Base-by-base conservation (phyloP, 139 green algal species). In the Chlamydomonas applanata region DNA sequence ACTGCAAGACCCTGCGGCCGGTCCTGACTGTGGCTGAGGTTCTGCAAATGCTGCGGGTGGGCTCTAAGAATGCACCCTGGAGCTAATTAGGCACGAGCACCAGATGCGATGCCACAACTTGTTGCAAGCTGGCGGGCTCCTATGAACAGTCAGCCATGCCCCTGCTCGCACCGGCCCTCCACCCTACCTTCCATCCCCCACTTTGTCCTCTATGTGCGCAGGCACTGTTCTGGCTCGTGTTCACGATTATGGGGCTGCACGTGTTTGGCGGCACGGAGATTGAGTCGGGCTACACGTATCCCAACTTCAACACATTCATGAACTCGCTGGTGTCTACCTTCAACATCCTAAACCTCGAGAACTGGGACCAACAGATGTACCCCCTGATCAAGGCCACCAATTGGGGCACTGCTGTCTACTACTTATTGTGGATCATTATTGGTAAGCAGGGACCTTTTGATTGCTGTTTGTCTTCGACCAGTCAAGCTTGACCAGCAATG, bases 211-310 rank as follows among this genome's bases (percentile, higher is more conserved):
- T n/a, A n/a, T 71, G 9, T 11, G 7, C 22, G 30, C 52, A 71
- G 72, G 68, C 60, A 17, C 82, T 95, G 22, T 95, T 95, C 79
- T 95, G 70, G 90, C 78, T 94, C n/a, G 90, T 96, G 7, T 94
- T 92, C 71, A 76, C 90, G 30, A 93, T 95, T 75, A 81, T 96
- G 52, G 91, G 91, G 13, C 79, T 96, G 56, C 91, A 96, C 63
- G 82, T 93, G 59, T 93, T 91, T 71, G 89, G 87, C 0, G 84
- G 71, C 13, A 63, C 79, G 20, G 5, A 64, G 24, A 54, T 86
- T 4, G 59, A 30, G 2, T 14, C 7, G 9, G 17, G 17, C 14
- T n/a, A 52, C 33, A 24, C 25, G 44, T 56, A 61, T 89, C 90
- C 90, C 46, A 93, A 91, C 76, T 94, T 90, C 76, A 69, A 90